These are phyloP conservation scores for Diplodia mutila DNA, from an alignment of 2,329 filamentous ascomycete genomes.

Conservation along the genomic window DNA sequence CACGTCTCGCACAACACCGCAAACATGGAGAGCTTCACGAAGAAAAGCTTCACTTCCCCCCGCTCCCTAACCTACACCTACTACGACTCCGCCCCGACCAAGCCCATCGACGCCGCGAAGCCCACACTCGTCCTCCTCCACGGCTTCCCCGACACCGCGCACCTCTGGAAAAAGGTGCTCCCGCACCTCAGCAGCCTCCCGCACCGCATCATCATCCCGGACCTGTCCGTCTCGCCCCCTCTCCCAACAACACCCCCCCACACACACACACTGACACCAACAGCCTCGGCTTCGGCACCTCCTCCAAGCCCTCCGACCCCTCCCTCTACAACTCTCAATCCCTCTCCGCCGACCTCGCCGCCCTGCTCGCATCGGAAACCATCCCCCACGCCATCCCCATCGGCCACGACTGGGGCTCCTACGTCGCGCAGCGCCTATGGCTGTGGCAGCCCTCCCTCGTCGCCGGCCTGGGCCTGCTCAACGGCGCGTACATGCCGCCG, in stretches of 20 bases:
- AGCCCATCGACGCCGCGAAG: background rate
- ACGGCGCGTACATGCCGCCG: constrained; percentile 48
- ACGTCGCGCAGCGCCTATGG: constrained; percentile 47
- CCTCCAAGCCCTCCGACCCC: constrained; percentile 31
- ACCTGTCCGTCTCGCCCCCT: constrained; percentile 29
- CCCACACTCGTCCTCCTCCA: constrained; percentile 44
- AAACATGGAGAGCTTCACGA: constrained; percentile 23
- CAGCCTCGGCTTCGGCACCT: constrained; percentile 38
- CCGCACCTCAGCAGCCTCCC: constrained; percentile 42
- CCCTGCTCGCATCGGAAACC: constrained; percentile 31
- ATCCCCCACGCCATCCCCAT: constrained; percentile 40
- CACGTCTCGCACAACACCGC: background rate
- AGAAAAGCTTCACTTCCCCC: constrained; percentile 23
- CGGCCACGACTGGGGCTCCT: constrained; percentile 57
- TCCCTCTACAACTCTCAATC: constrained; percentile 10
- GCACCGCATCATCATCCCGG: constrained; percentile 42
- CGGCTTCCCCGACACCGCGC: constrained; percentile 52
- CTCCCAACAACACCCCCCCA: background rate
- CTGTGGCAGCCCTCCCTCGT: constrained; percentile 48
- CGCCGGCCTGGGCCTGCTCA: constrained; percentile 47
- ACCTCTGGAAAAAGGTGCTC: constrained; percentile 49
- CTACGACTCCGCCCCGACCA: constrained; percentile 11
- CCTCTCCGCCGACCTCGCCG: constrained; percentile 24
- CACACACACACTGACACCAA: too few relatives aligned
- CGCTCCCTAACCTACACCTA: constrained; percentile 28